Evolutionary conservation across 139 green algal genomes (phyloP).

Genomic region (Nannochloris sp.): DNA sequence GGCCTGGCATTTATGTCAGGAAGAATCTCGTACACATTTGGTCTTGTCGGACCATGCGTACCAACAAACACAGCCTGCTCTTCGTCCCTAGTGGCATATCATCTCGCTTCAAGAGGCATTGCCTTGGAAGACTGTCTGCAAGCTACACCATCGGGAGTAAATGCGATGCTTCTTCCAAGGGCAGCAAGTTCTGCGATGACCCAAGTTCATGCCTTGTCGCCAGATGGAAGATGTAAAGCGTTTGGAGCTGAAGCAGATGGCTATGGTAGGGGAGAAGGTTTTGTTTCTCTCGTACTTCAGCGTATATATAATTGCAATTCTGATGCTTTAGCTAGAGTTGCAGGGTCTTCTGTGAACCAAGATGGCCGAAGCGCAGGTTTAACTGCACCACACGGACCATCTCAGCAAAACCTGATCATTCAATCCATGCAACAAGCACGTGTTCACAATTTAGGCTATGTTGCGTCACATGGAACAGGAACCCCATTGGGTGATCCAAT

Average conservation of each 20-base stretch:
- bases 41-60: conserved; percentile 56
- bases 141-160: conserved; percentile 45
- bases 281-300: conserved; percentile 44
- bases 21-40: conserved; percentile 73
- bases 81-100: conserved; percentile 64
- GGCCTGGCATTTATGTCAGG: conserved; percentile 70
- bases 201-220: conserved; percentile 32
- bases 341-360: conserved; percentile 73
- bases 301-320: not conserved
- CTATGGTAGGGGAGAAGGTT: conserved; percentile 77
- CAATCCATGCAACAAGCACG: conserved; percentile 23
- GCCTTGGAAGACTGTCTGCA: conserved; percentile 25
- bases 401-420: conserved; percentile 58
- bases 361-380: conserved; percentile 76
- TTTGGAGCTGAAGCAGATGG: conserved; percentile 72
- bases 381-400: conserved; percentile 73
- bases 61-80: conserved; percentile 83
- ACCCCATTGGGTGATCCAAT: conserved; percentile 79
- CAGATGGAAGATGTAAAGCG: conserved; percentile 72
- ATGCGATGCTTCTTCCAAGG: conserved; percentile 58
- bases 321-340: conserved; percentile 32
- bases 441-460: conserved; percentile 9
- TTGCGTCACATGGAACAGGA: conserved; percentile 45
- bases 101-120: conserved; percentile 49
- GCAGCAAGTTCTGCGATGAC: conserved; percentile 63